These are phyloP conservation scores for Fusarium newnesense DNA, from an alignment of 2,329 filamentous ascomycete genomes.

Conservation along the genomic window DNA sequence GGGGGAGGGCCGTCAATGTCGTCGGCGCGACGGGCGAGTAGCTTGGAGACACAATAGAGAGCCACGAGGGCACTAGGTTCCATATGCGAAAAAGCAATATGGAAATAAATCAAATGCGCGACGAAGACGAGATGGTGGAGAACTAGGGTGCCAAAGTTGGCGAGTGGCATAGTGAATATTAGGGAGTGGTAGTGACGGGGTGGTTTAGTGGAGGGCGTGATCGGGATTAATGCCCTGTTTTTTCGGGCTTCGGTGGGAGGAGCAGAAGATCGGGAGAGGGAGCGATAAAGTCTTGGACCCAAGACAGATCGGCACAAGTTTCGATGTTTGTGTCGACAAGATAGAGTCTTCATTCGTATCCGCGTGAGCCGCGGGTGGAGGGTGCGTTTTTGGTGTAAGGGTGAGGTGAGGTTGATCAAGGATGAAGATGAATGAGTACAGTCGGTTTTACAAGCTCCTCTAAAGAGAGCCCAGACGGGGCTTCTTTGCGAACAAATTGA, in stretches of 20 bases:
- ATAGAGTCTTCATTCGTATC: neutral
- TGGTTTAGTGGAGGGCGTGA: neutral
- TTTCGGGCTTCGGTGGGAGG: neutral
- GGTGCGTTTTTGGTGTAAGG: constrained; percentile 6
- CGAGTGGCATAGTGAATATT: constrained; percentile 56
- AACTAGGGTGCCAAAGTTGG: constrained; percentile 62
- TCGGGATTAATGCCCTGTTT: constrained; percentile 15
- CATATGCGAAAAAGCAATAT: constrained; percentile 60
- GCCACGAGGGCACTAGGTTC: constrained; percentile 58
- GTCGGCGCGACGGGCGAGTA: constrained; percentile 60
- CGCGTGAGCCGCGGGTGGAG: constrained; percentile 33
- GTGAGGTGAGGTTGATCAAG: constrained; percentile 7
- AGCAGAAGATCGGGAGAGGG: neutral
- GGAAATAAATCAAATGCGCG: constrained; percentile 64
- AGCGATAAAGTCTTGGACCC: constrained; percentile 1
- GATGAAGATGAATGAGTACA: neutral
- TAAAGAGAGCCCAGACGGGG: neutral
- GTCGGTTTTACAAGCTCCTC: neutral
- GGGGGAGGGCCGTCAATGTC: constrained; percentile 54
- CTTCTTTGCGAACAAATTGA: neutral
- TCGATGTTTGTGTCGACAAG: constrained; percentile 1
- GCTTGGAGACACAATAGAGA: constrained; percentile 61
- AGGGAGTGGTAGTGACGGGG: neutral
- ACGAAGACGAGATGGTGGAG: constrained; percentile 64
- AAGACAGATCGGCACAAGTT: constrained; percentile 13